These are phyloP conservation scores for Trichoderma guizhouense DNA, from an alignment of 2,329 filamentous ascomycete genomes.

Conservation along the genomic window DNA sequence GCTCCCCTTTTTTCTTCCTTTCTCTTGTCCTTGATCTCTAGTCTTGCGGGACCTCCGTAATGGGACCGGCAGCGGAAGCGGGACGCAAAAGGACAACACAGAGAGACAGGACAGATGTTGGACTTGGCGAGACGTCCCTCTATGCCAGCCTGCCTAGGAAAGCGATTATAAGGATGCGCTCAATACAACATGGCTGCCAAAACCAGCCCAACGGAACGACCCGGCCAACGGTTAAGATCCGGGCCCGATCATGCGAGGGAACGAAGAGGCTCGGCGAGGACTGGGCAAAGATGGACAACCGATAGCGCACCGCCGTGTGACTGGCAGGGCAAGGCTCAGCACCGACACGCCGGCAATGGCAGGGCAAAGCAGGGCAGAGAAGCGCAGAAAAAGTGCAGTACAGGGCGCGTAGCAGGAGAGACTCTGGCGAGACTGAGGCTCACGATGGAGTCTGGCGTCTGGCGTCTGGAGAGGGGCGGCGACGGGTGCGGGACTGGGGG, in stretches of 20 bases:
- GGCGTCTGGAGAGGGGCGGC: slow-evolving; percentile 6
- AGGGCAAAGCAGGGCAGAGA: background rate
- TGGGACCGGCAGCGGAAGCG: background rate
- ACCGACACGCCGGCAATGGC: background rate
- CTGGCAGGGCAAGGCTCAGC: background rate
- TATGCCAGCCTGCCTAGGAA: background rate
- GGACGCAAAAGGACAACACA: background rate
- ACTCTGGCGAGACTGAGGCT: slow-evolving; percentile 6
- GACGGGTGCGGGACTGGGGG: slow-evolving; percentile 10
- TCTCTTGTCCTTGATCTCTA: background rate
- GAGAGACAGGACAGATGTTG: background rate
- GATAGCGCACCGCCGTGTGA: slow-evolving; percentile 2
- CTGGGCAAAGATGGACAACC: background rate
- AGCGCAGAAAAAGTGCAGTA: background rate
- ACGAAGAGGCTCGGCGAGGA: slow-evolving; percentile 1
- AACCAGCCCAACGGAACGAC: slow-evolving; percentile 9
- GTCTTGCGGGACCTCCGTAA: background rate
- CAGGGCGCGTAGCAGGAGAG: background rate
- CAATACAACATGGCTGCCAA: slow-evolving; percentile 13
- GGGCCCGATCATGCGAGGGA: slow-evolving; percentile 8
- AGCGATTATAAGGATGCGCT: slow-evolving; percentile 1
- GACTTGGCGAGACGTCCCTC: background rate
- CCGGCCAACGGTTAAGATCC: slow-evolving; percentile 7
- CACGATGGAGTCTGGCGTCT: slow-evolving; percentile 7
- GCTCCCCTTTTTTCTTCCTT: background rate